phyloP scores from a whole-genome alignment of 805 yeast species.

The Candida ortonii region DNA sequence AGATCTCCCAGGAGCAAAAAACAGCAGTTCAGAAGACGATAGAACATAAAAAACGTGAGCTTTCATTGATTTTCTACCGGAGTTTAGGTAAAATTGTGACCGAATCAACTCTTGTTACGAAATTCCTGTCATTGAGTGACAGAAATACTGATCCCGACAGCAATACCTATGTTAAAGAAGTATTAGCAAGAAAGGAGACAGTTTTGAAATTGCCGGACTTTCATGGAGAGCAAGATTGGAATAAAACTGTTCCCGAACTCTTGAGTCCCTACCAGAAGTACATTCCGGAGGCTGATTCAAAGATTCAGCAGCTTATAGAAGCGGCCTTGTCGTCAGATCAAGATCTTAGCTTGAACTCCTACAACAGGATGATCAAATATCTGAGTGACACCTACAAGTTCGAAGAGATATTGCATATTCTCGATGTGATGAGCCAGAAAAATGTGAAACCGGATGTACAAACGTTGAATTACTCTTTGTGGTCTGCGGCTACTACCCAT shows the following conservation, averaged over 20 bases:
- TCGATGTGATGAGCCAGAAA: slow-evolving; percentile 3
- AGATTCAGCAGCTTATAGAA: neutral
- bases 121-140: no score
- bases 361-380: slow-evolving; percentile 7
- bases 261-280: slow-evolving; percentile 1
- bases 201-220: no score
- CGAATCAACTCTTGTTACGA: no score
- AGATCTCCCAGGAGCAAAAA: no score
- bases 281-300: neutral
- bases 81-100: no score
- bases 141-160: no score
- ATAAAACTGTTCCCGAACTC: neutral
- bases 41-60: no score
- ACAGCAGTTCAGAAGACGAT: no score
- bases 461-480: slow-evolving; percentile 9
- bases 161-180: no score
- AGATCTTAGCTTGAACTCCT: slow-evolving; percentile 1
- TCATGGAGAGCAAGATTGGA: no score
- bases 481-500: slow-evolving; percentile 5
- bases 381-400: slow-evolving; percentile 4
- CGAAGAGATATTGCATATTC: neutral
- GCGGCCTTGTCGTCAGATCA: neutral
- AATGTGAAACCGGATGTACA: slow-evolving; percentile 3
- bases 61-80: no score
- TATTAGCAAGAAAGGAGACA: no score